A percentile compares a stretch with the other conserved stretches of the same genome.
phyloP scores from a whole-genome alignment of 1,284 basidiomycete genomes.

The Ustanciosporium gigantosporum region DNA sequence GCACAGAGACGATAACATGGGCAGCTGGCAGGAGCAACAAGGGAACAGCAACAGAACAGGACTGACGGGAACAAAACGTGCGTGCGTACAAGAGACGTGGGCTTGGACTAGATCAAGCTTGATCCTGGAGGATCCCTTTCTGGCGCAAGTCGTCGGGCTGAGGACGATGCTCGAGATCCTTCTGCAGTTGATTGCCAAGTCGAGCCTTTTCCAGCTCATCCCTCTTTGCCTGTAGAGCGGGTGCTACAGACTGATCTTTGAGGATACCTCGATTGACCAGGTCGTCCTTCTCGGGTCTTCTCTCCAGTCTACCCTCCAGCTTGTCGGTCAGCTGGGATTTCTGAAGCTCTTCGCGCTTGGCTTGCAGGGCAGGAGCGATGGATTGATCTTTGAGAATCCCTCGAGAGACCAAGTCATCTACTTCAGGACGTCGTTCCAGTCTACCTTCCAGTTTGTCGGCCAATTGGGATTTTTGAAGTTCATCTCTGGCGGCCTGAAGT shows the following conservation, averaged over 20 bases:
- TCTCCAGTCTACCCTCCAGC: constrained; percentile 33
- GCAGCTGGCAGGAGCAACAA: too few relatives aligned
- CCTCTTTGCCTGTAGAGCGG: constrained; percentile 70
- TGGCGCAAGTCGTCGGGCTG: constrained; percentile 72
- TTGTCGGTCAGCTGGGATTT: constrained; percentile 37
- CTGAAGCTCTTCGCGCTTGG: constrained; percentile 68
- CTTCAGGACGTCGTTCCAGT: constrained; percentile 44
- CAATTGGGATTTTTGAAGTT: constrained; percentile 41
- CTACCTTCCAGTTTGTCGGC: constrained; percentile 43
- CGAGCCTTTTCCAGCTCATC: constrained; percentile 64
- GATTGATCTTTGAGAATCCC: constrained; percentile 66
- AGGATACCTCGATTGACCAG: constrained; percentile 37
- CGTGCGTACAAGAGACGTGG: too few relatives aligned
- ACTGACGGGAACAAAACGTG: too few relatives aligned
- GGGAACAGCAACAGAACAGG: too few relatives aligned
- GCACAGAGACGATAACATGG: too few relatives aligned
- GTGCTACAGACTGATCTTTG: constrained; percentile 70
- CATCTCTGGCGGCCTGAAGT: constrained; percentile 42
- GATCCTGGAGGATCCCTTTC: constrained; percentile 68
- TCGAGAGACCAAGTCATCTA: constrained; percentile 35
- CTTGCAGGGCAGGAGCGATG: constrained; percentile 73
- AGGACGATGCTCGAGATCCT: constrained; percentile 70
- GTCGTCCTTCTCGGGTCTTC: constrained; percentile 37
- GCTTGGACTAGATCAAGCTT: constrained; percentile 1
- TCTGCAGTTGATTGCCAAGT: constrained; percentile 68